Evolutionary conservation across 2,329 filamentous ascomycete species (phyloP), one percentile per base, ranked within the genome.

Genomic region (Cytospora leucostoma): DNA sequence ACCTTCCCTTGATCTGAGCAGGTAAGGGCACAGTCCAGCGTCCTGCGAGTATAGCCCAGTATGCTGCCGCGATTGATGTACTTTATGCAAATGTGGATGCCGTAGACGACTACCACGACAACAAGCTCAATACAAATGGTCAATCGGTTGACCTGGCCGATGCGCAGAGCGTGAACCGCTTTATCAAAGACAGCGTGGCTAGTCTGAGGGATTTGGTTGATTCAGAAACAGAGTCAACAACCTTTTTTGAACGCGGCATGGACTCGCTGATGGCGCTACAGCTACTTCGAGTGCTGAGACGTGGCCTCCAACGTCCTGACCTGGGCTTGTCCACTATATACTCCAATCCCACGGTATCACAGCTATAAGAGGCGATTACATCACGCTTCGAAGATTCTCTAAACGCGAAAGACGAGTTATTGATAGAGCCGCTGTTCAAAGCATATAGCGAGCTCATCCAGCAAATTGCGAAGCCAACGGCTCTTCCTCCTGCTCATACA

Each of bases 271-370:
- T 65, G 47, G 66, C 62, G 12, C 65, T 68, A 0, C 65, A 64
- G 38, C 49, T 67, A 40, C 66, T 63, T 6, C 58, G 67, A 4
- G 54, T 52, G 0, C 33, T 69, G 3, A 61, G 65, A 3, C 65
- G 68, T 7, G 33, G 56, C 34, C n/a, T 59, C 7, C 44, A 38
- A n/a, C 56, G 62, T 8, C 44, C 63, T 8, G 35, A 64, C n/a
- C 40, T 68, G 33, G 62, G 55, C 1, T 32, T 67, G 10, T 61
- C 67, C 4, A 68, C 64, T 1, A 53, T 68, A n/a, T 69, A 68
- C 52, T 59, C 63, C 34, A 65, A 72, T 57, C 57, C 70, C n/a
- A 66, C 69, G 7, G 40, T 70, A 2, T 12, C 56, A 1, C 66
- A 63, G 27, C 63, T 72, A 11, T 51, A 62, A 7, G 21, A 58